Conservation (phyloP, 805 yeast species). For the Saccharomycopsis selenospora region DNA sequence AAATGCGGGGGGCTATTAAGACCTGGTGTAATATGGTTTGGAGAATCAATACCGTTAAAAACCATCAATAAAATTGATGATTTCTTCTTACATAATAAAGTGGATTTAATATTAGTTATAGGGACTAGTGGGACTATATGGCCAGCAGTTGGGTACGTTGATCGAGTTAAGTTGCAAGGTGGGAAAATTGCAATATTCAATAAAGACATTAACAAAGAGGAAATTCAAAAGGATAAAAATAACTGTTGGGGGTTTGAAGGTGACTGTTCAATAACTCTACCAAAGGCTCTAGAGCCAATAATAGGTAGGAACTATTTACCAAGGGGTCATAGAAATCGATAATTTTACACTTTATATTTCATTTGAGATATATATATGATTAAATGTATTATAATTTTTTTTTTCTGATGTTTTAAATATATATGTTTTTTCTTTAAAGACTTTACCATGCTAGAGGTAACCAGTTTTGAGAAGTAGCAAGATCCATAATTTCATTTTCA, state of each 20-base stretch:
- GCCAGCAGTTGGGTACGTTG: slow-evolving; percentile 91
- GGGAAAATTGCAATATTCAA: slow-evolving; percentile 83
- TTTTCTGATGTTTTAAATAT: not conserved
- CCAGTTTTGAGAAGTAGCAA: slow-evolving; percentile 48
- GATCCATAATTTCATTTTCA: slow-evolving; percentile 49
- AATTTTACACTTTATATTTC: too few species aligned
- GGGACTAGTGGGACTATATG: slow-evolving; percentile 84
- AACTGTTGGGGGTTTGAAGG: slow-evolving; percentile 70
- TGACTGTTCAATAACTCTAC: slow-evolving; percentile 68
- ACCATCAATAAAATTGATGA: slow-evolving; percentile 63
- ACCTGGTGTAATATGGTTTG: slow-evolving; percentile 94
- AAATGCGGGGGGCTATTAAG: slow-evolving; percentile 61
- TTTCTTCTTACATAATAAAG: slow-evolving; percentile 45
- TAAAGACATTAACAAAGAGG: slow-evolving; percentile 45
- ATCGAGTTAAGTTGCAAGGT: slow-evolving; percentile 61
- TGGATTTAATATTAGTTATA: slow-evolving; percentile 72
- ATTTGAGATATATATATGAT: too few species aligned
- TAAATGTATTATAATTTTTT: not conserved
- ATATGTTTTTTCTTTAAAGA: not conserved
- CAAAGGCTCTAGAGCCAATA: slow-evolving; percentile 53
- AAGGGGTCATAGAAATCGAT: not conserved
- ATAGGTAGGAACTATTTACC: slow-evolving; percentile 28
- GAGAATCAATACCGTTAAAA: slow-evolving; percentile 71
- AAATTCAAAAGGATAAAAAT: slow-evolving; percentile 34
- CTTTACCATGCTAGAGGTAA: slow-evolving; percentile 67